Base-by-base conservation (phyloP, 768 basidiomycete species). In the Suillus variegatus region DNA sequence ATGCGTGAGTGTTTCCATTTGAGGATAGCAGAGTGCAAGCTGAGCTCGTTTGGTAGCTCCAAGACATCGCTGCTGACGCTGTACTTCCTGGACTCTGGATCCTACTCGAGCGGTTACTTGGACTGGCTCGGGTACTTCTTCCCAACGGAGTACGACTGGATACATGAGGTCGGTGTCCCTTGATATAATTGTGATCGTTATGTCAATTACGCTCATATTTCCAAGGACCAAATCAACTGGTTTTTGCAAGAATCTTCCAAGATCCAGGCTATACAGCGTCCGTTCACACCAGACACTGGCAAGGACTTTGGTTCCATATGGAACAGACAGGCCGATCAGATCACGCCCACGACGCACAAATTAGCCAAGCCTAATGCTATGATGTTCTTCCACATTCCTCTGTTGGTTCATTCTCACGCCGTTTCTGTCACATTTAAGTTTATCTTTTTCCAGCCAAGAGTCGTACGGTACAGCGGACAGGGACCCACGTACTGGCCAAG, bases 301-400 rank as follows among this genome's bases (percentile, higher is more conserved):
- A 86, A 85, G 61, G 94, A 95, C 73, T 73, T 95, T 1, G 90
- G 86, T 6, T 76, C 82, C 60, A 74, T 86, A 57, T 94, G 91
- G 92, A 76, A 77, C 61, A 84, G 91, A 25, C 85, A 90, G 68
- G 75, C 76, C 16, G 86, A 83, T 44, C 91, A 91, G 75, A 72
- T 89, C 57, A 80, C 84, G 0, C 88, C 91, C 0, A 73, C 81
- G 58, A 76, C 77, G 28, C 77, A 79, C 70, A 82, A 81, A 63
- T 81, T 95, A 3, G 93, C 92, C 5, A 99, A 97, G 76, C 97
- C 97, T 1, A 98, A 98, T 71, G 97, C 94, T 0, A 76, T 99
- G 69, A 93, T 94, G 91, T 97, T 97, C 80, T 98, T 97, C 88
- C 97, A 99, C 70, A 99, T 99, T 56, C 97, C 97, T 61, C 73